phyloP scores from a whole-genome alignment of 495 filamentous ascomycete species.

The Aspergillus sclerotiicarbonarius region DNA sequence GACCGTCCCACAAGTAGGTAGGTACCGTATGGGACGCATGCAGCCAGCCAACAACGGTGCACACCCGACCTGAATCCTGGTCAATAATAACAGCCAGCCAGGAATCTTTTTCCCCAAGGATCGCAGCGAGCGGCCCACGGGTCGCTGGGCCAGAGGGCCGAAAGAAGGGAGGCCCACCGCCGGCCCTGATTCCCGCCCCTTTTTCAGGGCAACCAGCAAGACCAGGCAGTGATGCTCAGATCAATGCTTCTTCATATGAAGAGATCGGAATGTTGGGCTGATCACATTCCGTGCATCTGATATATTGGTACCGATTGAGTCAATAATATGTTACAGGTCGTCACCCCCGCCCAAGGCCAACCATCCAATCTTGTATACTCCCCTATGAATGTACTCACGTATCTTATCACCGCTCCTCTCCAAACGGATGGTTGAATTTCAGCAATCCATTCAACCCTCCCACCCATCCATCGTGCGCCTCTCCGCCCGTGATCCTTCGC shows the following conservation, averaged over 20 bases:
- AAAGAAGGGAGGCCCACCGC: background rate
- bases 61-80: too few species aligned
- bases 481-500: conserved; percentile 50
- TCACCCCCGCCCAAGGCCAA: too few species aligned
- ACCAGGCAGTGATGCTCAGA: background rate
- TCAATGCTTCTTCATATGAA: too few species aligned
- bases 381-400: too few species aligned
- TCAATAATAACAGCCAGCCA: background rate
- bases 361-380: too few species aligned
- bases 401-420: conserved; percentile 53
- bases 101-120: background rate
- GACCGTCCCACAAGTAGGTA: too few species aligned
- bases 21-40: too few species aligned
- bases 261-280: too few species aligned
- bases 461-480: conserved; percentile 87
- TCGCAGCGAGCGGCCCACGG: background rate
- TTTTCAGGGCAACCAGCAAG: background rate
- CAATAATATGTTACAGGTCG: background rate
- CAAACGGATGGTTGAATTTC: conserved; percentile 98
- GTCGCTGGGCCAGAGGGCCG: background rate
- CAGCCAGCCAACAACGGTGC: background rate
- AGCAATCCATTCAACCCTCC: conserved; percentile 90
- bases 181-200: background rate
- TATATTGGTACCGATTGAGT: background rate
- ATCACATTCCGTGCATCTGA: background rate